phyloP scores from a whole-genome alignment of 2,329 filamentous ascomycete genomes.

The Cladorrhinum sp. region DNA sequence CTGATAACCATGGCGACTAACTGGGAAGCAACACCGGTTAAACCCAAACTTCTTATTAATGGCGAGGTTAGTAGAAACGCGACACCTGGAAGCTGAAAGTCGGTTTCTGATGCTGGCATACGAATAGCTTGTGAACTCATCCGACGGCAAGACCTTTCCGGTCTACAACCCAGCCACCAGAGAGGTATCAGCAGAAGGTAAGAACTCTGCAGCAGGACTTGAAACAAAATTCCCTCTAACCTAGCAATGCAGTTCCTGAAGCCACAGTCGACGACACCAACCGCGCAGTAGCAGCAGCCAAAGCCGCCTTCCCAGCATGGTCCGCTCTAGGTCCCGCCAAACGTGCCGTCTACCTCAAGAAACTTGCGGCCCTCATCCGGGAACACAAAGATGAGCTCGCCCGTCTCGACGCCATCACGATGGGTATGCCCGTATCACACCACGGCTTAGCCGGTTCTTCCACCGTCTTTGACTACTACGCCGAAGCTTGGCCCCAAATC shows the following conservation, averaged over 20 bases:
- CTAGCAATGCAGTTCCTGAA: constrained; percentile 37
- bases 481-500: constrained; percentile 41
- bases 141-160: constrained; percentile 43
- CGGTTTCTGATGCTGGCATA: constrained; percentile 9
- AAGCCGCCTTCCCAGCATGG: constrained; percentile 46
- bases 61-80: constrained; percentile 37
- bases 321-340: constrained; percentile 37
- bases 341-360: constrained; percentile 43
- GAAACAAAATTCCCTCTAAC: neutral
- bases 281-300: constrained; percentile 42
- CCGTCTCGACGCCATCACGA: constrained; percentile 43
- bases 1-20: neutral
- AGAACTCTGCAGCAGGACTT: constrained; percentile 5
- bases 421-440: constrained; percentile 41
- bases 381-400: constrained; percentile 43
- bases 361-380: constrained; percentile 44
- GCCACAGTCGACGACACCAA: constrained; percentile 44
- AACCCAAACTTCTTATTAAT: constrained; percentile 49
- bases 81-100: neutral
- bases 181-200: constrained; percentile 37
- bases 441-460: constrained; percentile 39
- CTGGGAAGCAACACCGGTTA: constrained; percentile 8
- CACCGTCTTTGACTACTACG: constrained; percentile 39
- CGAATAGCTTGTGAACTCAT: constrained; percentile 42
- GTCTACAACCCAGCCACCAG: constrained; percentile 43